Base-by-base conservation (phyloP, 2,329 filamentous ascomycete genomes). In the Ceratocystis lukuohia region DNA sequence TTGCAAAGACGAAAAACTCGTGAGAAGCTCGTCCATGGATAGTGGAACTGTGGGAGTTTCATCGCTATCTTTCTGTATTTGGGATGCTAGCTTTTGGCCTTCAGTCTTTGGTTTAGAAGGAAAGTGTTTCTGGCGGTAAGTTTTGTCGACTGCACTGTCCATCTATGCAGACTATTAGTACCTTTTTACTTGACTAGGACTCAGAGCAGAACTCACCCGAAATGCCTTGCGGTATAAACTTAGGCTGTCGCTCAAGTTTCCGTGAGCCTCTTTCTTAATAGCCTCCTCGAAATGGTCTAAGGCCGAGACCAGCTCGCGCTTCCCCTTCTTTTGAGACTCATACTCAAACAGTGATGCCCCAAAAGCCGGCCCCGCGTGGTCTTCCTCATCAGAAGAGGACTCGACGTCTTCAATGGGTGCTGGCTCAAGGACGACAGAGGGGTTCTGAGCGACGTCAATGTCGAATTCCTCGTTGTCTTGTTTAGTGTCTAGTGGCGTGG, bases 251-350 rank as follows among this genome's bases (percentile, higher is more conserved):
- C 92, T 91, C 63, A 97, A 80, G 69, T 85, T 94, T 0, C 94
- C 94, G 71, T 88, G 84, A 0, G 82, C 83, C 76, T 99, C 94
- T 75, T 87, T 91, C 76, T 95, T 88, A 66, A 96, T 92, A 2
- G 93, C 94, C 73, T 84, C 85, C 74, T 97, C 94, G 72, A 94
- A 97, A 74, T 96, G 89, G 71, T 97, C 94, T 17, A 99, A 77
- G 0, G 94, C 94, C 10, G 92, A 89, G 25, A 80, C 78, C 3
- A 88, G 88, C 70, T 88, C 75, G 66, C 70, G 74, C 10, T 74
- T 71, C 33, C 28, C 37, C 25, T 63, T 56, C 41, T 22, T 56
- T 28, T 25, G 41, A 20, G 41, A 48, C 61, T 62, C 45, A 22
- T 61, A 53, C 48, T 50, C 69, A 5, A 56, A 45, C 46, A 53